Conservation (phyloP, 306 rosid species). For the Phaseolus lunatus region DNA sequence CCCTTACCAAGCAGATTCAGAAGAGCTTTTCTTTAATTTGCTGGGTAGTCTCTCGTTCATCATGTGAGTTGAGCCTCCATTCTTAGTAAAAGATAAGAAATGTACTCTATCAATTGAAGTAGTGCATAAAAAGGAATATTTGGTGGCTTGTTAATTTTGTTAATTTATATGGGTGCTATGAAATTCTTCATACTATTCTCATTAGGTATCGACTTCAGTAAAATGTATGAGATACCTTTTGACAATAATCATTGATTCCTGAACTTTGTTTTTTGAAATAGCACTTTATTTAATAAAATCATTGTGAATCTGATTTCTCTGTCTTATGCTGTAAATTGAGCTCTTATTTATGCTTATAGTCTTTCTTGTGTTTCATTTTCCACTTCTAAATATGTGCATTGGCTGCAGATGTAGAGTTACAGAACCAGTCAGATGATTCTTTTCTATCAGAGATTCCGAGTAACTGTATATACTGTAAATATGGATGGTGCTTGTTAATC, state of each 20-base stretch:
- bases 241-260: conserved; percentile 8
- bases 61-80: conserved; percentile 51
- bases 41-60: conserved; percentile 23
- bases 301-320: not conserved
- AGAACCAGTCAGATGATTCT: conserved; percentile 50
- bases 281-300: conserved; percentile 10
- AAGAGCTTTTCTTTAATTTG: conserved; percentile 40
- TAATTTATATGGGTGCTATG: conserved; percentile 6
- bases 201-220: not conserved
- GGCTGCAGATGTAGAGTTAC: conserved; percentile 56
- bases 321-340: conserved; percentile 8
- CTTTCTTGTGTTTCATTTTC: conserved; percentile 23
- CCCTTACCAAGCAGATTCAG: conserved; percentile 43
- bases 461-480: conserved; percentile 56
- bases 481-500: conserved; percentile 44
- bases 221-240: not conserved
- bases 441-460: conserved; percentile 38
- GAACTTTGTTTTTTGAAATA: conserved; percentile 25
- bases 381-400: conserved; percentile 35
- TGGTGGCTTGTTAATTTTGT: conserved; percentile 36
- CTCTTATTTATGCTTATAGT: conserved; percentile 19
- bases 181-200: conserved; percentile 31
- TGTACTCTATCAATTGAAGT: conserved; percentile 27
- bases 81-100: conserved; percentile 8
- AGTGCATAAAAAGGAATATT: conserved; percentile 4